Base-by-base conservation (phyloP, 2,329 filamentous ascomycete species). In the Fusarium udum region DNA sequence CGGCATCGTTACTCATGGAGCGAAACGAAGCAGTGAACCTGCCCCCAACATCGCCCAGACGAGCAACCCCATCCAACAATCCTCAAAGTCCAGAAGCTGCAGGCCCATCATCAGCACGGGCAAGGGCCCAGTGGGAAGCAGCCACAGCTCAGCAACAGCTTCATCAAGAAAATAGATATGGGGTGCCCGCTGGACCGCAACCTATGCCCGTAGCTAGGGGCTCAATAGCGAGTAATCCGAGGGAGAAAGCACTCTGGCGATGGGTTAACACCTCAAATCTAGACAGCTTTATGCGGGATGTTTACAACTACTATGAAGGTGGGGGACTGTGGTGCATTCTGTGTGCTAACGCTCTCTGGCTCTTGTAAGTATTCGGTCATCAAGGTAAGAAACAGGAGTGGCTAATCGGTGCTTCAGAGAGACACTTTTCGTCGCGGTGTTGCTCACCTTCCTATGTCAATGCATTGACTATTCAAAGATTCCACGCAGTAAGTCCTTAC, bases 261-360 rank as follows among this genome's bases (percentile, higher is more conserved):
- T 98, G 95, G 93, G 93, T 93, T 61, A 97, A 97, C 78, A 93
- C 96, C 64, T 90, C 93, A 42, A 96, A 97, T 78, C 85, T 98
- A 60, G 95, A 98, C 82, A 92, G 91, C 77, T 98, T 97, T 80
- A 90, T 97, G 79, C 89, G 90, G 62, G 92, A 90, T 71, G 93
- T 97, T 7, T 98, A 98, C 80, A 88, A 92, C 73, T 98, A 97
- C 82, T 97, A 93, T 78, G 86, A 92, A 58, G 92, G 92, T 4
- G 92, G 94, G 72, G 95, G 95, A 1, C 90, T 97, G 42, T 95
- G 91, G 88, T 97, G 93, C 64, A 97, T 97, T 61, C 79, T 96
- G 16, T 87, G 95, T 45, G 90, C 91, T 64, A 89, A 93, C 62
- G 81, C 88, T 10, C 82, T 97, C 45, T 93, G 92, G 78, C 86